Conservation (phyloP, 441 rosid species). For the Brassica hybrid region DNA sequence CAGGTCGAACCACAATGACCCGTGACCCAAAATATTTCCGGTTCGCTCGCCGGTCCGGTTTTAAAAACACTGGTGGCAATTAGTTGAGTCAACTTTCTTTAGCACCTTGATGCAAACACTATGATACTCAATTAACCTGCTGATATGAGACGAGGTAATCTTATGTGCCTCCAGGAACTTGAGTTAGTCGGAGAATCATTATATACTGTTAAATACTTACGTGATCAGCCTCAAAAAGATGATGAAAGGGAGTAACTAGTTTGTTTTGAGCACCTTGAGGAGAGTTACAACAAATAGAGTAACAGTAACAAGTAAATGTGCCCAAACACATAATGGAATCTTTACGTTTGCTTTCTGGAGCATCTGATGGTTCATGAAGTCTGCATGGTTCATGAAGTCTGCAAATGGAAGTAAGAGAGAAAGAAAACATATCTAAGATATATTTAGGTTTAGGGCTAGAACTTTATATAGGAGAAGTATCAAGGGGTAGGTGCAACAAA, state of each 20-base stretch:
- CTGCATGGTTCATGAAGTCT: no score
- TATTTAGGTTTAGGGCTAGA: no score
- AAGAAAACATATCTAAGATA: no score
- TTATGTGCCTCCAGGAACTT: conserved; percentile 73
- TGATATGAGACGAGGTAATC: conserved; percentile 56
- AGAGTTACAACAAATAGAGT: conserved; percentile 57
- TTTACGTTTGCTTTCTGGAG: no score
- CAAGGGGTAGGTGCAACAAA: no score
- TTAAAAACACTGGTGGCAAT: no score
- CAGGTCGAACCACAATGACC: no score
- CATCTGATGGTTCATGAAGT: no score
- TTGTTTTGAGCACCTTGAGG: conserved; percentile 51
- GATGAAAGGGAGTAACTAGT: conserved; percentile 27
- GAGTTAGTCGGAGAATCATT: conserved; percentile 55
- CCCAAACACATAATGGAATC: background rate
- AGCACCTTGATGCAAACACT: conserved; percentile 49
- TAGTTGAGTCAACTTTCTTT: conserved; percentile 15
- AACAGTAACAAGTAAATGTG: conserved; percentile 16
- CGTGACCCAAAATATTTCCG: no score
- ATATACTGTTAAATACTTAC: conserved; percentile 7
- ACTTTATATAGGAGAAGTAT: no score
- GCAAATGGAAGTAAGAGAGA: no score
- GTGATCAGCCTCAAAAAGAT: conserved; percentile 15
- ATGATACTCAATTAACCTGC: conserved; percentile 45
- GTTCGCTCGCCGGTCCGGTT: no score